These are phyloP conservation scores for Pharus latifolius DNA, from an alignment of 176 grass and related monocot genomes.

Conservation along the genomic window DNA sequence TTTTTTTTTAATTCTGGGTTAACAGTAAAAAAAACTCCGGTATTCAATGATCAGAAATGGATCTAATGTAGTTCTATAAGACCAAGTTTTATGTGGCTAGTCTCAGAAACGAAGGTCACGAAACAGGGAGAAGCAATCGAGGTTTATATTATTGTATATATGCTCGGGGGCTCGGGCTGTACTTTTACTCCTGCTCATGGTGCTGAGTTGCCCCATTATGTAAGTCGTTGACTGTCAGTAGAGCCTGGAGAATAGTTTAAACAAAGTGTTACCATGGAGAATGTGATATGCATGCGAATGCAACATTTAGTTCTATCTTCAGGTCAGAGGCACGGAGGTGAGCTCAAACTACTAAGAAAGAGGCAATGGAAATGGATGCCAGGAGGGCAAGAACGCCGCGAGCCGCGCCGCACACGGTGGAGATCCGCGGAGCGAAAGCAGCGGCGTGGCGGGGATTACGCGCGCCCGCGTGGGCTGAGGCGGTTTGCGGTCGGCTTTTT, in stretches of 20 bases:
- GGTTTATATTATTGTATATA: no score
- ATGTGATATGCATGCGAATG: background rate
- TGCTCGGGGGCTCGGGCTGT: no score
- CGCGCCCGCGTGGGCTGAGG: background rate
- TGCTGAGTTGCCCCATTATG: no score
- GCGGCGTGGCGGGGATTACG: background rate
- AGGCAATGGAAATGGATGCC: background rate
- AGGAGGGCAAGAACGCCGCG: background rate
- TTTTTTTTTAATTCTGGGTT: no score
- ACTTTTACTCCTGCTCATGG: no score
- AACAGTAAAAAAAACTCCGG: no score
- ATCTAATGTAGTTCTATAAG: no score
- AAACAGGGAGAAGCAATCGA: no score
- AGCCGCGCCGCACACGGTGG: background rate
- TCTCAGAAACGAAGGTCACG: no score
- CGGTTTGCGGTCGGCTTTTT: background rate
- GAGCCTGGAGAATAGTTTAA: background rate
- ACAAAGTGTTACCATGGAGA: background rate
- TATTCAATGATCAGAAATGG: no score
- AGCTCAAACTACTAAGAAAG: background rate
- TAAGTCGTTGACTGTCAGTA: background rate
- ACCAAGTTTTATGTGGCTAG: no score
- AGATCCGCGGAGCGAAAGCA: background rate
- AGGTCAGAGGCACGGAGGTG: background rate
- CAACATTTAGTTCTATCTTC: background rate